Base-by-base conservation (phyloP, 2,329 filamentous ascomycete species). In the Orbilia quercus region DNA sequence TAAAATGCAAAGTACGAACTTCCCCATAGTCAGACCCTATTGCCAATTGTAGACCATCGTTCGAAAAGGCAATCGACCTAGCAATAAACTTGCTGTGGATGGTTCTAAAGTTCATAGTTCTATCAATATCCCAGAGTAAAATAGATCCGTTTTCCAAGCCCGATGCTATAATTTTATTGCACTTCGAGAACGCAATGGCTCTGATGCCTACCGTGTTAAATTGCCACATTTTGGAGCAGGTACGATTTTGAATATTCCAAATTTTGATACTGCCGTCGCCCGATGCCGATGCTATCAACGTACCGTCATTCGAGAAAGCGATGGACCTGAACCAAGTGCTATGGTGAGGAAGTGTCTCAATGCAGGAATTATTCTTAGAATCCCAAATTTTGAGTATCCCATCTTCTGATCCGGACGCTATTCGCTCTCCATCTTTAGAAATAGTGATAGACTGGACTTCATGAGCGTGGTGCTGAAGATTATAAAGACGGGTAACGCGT, bases 311-410 rank as follows among this genome's bases (percentile, higher is more conserved):
- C 20, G 73, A 75, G 42, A 75, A 74, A 7, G 25, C 31, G 16
- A 75, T 57, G 3, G 38, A 18, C 0, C 14, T 45, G 53, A 75
- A 44, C 12, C 34, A 7, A 57, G 14, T 25, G 5, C 2, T 22
- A 59, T 75, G 65, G 18, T 36, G 38, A 25, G 25, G 9, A 16
- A 75, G 65, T 31, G 28, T 58, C 18, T 44, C 12, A 2, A 58
- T 4, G n/a, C 22, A 45, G 20, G 14, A 14, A 3, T 20, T 38
- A 48, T 9, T 45, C 11, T 22, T 40, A 12, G 31, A 1, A 51
- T 74, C 34, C 69, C 74, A 75, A 7, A 75, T 31, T 34, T 47
- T 64, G 16, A 75, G 23, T 22, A 59, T 74, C 1, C 50, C 28
- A 54, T 73, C 42, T 14, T 25, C 1, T 4, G 48, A 63, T 36